phyloP scores from a whole-genome alignment of 306 rosid genomes.

The Vigna hirtella region DNA sequence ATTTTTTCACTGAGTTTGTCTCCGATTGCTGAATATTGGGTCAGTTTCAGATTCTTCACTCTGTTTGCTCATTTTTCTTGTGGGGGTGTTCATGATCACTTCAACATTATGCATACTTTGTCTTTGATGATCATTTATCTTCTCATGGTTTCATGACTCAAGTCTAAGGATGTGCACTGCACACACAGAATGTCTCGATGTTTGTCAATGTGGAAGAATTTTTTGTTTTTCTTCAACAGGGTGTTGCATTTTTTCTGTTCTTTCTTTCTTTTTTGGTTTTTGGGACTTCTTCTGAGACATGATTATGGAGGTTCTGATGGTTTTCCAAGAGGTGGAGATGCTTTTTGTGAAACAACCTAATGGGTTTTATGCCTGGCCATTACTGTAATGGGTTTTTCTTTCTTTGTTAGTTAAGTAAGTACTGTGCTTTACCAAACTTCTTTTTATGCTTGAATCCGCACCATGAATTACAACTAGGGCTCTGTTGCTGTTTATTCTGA shows the following conservation, averaged over 20 bases:
- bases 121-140: not conserved
- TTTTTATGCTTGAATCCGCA: not conserved
- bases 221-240: not conserved
- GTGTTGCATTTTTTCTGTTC: not conserved
- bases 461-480: not conserved
- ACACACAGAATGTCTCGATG: not conserved
- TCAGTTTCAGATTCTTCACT: conserved; percentile 1
- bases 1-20: too few species aligned
- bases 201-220: not conserved
- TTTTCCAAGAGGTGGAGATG: too few species aligned
- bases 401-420: too few species aligned
- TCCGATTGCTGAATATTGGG: not conserved
- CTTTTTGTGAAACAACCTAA: too few species aligned
- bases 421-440: not conserved
- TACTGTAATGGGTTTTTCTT: too few species aligned
- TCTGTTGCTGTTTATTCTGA: not conserved
- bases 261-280: not conserved
- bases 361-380: too few species aligned
- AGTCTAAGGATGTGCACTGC: not conserved
- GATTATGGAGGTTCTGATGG: too few species aligned
- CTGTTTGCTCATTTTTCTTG: not conserved
- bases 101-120: not conserved
- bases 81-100: not conserved
- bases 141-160: not conserved
- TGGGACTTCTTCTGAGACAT: too few species aligned